Conservation (phyloP, 257 asterid genomes). For the Parsonsia alboflavescens region DNA sequence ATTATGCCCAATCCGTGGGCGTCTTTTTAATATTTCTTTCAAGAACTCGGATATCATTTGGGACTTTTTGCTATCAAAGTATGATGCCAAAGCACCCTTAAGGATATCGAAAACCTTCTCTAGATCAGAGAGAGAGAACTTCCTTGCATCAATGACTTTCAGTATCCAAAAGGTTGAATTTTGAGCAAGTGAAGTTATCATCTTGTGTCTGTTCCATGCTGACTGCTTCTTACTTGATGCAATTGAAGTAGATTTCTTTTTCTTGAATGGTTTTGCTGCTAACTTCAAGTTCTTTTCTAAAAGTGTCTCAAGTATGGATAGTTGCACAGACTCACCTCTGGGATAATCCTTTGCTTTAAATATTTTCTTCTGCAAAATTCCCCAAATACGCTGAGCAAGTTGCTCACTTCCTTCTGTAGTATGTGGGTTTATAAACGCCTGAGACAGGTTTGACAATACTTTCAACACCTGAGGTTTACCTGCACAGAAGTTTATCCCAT, state of each 20-base stretch:
- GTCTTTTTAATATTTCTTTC: constrained; percentile 64
- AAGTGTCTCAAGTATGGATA: constrained; percentile 60
- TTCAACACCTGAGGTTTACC: constrained; percentile 75
- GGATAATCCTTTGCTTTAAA: constrained; percentile 91
- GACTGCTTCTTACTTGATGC: constrained; percentile 77
- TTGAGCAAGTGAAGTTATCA: constrained; percentile 77
- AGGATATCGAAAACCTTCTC: constrained; percentile 49
- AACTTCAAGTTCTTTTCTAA: constrained; percentile 72
- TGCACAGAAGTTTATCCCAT: constrained; percentile 24
- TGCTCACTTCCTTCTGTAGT: constrained; percentile 94
- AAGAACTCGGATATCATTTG: constrained; percentile 76
- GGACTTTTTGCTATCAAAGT: constrained; percentile 79
- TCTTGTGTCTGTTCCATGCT: constrained; percentile 61
- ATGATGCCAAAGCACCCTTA: constrained; percentile 42
- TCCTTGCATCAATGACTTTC: constrained; percentile 66
- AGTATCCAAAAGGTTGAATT: constrained; percentile 80
- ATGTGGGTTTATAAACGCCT: constrained; percentile 71
- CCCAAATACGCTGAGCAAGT: constrained; percentile 93
- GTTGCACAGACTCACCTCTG: constrained; percentile 57
- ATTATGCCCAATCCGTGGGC: constrained; percentile 70
- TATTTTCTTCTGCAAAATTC: constrained; percentile 83
- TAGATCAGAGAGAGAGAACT: constrained; percentile 51
- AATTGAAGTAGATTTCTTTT: constrained; percentile 56
- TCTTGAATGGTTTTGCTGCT: constrained; percentile 88
- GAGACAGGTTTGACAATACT: constrained; percentile 73